phyloP scores from a whole-genome alignment of 2,329 filamentous ascomycete species.

The Didymella lethalis region DNA sequence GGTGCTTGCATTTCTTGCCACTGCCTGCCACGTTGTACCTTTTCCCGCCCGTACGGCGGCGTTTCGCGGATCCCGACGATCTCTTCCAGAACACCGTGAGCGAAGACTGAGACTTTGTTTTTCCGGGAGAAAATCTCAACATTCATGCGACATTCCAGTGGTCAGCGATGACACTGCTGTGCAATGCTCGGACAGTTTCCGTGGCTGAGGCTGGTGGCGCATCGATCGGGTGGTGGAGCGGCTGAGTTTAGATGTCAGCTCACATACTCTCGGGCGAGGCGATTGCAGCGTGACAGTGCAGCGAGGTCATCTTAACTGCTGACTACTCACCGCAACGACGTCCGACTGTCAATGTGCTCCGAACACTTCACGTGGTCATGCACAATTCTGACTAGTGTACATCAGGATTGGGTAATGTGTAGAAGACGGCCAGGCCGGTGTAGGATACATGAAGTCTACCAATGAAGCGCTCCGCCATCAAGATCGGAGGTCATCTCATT shows the following conservation, averaged over 20 bases:
- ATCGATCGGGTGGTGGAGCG: not conserved
- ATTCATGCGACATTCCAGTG: not conserved
- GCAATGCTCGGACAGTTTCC: not conserved
- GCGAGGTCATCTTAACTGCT: not conserved
- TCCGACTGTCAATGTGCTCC: not conserved
- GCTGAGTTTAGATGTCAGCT: slow-evolving; percentile 15
- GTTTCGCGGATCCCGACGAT: slow-evolving; percentile 12
- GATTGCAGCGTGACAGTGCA: slow-evolving; percentile 2
- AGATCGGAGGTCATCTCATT: not conserved
- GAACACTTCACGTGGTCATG: too few species aligned
- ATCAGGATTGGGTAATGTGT: too few species aligned
- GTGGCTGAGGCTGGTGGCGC: not conserved
- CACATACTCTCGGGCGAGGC: not conserved
- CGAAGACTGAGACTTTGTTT: too few species aligned
- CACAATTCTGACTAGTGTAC: too few species aligned
- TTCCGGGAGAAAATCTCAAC: not conserved
- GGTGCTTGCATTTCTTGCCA: not conserved
- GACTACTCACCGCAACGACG: slow-evolving; percentile 7
- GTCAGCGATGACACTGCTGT: not conserved
- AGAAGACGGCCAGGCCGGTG: too few species aligned
- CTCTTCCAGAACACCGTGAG: not conserved
- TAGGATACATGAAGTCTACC: too few species aligned
- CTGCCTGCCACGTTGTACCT: not conserved
- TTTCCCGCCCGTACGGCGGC: not conserved
- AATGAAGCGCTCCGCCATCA: not conserved